A percentile compares a stretch with the other conserved stretches of the same genome.
These are phyloP conservation scores for Phylloporus sp. DNA, from an alignment of 768 basidiomycete species.

Conservation along the genomic window DNA sequence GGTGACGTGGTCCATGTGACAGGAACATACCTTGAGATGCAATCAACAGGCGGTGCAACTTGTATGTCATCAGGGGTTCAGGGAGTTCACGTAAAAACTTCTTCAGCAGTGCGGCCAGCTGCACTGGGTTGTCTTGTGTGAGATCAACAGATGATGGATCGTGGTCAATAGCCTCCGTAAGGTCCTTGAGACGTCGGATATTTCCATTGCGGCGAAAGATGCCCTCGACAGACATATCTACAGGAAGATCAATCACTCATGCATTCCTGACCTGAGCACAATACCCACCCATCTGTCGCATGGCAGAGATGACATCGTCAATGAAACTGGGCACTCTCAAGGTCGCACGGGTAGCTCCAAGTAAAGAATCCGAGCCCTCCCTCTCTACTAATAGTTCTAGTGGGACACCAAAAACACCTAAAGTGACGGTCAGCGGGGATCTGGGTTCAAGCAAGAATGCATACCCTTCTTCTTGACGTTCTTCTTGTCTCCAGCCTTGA, in stretches of 20 bases:
- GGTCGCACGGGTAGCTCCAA: constrained; percentile 81
- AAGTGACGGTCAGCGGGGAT: constrained; percentile 8
- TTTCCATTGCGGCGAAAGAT: constrained; percentile 99
- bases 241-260: constrained; percentile 3
- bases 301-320: constrained; percentile 96
- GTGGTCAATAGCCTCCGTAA: constrained; percentile 91
- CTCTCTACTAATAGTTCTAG: constrained; percentile 90
- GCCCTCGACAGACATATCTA: constrained; percentile 98
- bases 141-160: constrained; percentile 90
- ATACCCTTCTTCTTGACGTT: constrained; percentile 83
- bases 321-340: constrained; percentile 95
- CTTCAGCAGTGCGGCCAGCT: constrained; percentile 94
- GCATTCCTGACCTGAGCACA: neutral
- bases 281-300: constrained; percentile 94
- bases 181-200: constrained; percentile 86
- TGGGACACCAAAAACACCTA: constrained; percentile 91
- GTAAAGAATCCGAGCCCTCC: constrained; percentile 92
- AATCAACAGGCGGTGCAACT: constrained; percentile 84
- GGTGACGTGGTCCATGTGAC: neutral
- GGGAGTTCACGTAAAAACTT: constrained; percentile 96
- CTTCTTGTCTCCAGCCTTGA: constrained; percentile 90
- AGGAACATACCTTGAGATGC: constrained; percentile 75
- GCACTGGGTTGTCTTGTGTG: constrained; percentile 92
- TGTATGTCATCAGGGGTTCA: constrained; percentile 93
- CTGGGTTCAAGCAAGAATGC: constrained; percentile 11